Evolutionary conservation across 2,329 filamentous ascomycete genomes (phyloP).

Genomic region (Penicillium frequentans): DNA sequence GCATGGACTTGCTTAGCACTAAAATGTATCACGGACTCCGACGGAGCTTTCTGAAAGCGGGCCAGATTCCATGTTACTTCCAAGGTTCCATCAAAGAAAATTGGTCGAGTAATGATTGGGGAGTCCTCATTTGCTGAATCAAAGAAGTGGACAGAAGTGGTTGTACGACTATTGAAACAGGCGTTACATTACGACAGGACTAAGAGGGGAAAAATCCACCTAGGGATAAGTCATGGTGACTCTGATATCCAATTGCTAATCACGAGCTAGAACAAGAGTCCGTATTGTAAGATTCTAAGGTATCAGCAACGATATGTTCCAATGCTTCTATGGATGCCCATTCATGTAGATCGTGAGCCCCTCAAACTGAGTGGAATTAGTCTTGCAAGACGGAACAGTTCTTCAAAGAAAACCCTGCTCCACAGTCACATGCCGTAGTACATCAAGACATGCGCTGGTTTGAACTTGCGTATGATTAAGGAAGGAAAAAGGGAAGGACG

Average conservation of each 20-base stretch:
- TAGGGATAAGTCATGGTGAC: neutral
- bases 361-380: conserved; percentile 48
- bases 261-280: too few species aligned
- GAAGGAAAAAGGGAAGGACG: conserved; percentile 11
- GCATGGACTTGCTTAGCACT: too few species aligned
- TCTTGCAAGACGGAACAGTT: conserved; percentile 40
- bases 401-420: conserved; percentile 15
- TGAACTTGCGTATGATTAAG: conserved; percentile 30
- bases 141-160: neutral
- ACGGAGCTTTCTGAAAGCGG: neutral
- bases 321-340: conserved; percentile 49
- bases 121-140: neutral
- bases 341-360: conserved; percentile 42
- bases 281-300: neutral
- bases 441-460: conserved; percentile 28
- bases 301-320: conserved; percentile 34
- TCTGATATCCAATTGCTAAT: too few species aligned
- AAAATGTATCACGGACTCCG: neutral
- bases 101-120: neutral
- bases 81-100: neutral
- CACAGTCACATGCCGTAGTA: conserved; percentile 29
- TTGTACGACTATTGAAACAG: neutral
- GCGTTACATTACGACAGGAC: neutral
- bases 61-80: neutral
- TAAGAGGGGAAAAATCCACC: neutral